These are phyloP conservation scores for Gorgonomyces haynaldii DNA, from an alignment of 192 early-diverging fungal species.

Conservation along the genomic window DNA sequence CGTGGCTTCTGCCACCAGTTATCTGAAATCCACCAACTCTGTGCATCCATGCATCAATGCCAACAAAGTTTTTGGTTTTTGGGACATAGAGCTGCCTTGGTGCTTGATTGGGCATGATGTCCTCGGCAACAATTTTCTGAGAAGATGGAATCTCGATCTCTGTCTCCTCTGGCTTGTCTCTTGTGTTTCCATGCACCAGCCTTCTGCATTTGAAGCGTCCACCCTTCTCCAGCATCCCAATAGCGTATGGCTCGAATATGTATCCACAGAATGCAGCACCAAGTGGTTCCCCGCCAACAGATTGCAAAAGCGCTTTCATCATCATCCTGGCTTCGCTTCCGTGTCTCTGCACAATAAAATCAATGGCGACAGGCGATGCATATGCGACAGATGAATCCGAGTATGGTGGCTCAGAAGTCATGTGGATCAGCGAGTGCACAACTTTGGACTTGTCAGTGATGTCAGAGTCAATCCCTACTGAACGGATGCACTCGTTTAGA, in stretches of 20 bases:
- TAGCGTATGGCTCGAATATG: constrained; percentile 12
- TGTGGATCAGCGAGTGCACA: constrained; percentile 9
- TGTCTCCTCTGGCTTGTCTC: not conserved
- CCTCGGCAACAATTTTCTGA: constrained; percentile 3
- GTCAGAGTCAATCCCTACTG: constrained; percentile 2
- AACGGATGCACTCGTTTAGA: constrained; percentile 7
- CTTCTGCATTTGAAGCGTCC: constrained; percentile 6
- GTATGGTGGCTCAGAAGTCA: constrained; percentile 7
- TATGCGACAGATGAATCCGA: constrained; percentile 7
- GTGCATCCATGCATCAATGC: constrained; percentile 12
- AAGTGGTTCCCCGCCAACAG: constrained; percentile 3
- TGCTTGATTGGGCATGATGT: not conserved
- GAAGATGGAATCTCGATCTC: constrained; percentile 6
- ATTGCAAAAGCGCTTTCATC: constrained; percentile 7
- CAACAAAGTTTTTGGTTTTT: constrained; percentile 7
- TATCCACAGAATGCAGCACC: constrained; percentile 9
- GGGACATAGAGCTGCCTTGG: constrained; percentile 8
- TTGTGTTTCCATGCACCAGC: constrained; percentile 12
- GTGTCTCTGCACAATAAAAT: constrained; percentile 7
- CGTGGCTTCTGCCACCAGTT: constrained; percentile 9
- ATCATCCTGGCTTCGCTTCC: constrained; percentile 4
- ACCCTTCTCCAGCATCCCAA: constrained; percentile 10
- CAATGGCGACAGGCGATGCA: constrained; percentile 4
- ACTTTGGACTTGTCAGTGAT: constrained; percentile 10
- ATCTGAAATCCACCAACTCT: constrained; percentile 12